These are phyloP conservation scores for Anisodus acutangulus DNA, from an alignment of 257 asterid genomes.

Conservation along the genomic window DNA sequence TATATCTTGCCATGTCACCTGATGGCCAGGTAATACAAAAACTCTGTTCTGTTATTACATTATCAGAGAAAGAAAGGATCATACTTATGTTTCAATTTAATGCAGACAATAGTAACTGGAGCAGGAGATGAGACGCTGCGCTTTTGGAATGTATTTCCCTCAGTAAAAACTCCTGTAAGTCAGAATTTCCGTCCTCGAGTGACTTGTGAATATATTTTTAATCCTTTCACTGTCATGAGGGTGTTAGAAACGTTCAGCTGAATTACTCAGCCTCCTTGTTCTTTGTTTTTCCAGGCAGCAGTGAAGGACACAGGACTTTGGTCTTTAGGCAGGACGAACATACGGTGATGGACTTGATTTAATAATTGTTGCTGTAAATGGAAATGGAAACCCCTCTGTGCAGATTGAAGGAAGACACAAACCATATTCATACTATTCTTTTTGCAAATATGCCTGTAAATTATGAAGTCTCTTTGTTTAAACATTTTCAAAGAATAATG, in stretches of 20 bases:
- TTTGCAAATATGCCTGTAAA: conserved; percentile 21
- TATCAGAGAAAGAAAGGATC: not conserved
- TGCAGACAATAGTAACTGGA: conserved; percentile 92
- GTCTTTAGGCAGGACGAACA: conserved; percentile 91
- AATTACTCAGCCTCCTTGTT: not conserved
- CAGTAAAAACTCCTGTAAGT: conserved; percentile 79
- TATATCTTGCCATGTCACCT: conserved; percentile 93
- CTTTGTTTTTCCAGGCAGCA: conserved; percentile 54
- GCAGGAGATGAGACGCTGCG: conserved; percentile 98
- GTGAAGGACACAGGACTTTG: conserved; percentile 87
- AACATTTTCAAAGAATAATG: not conserved
- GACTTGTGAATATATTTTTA: not conserved
- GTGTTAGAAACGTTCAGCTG: not conserved
- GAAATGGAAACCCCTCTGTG: not conserved
- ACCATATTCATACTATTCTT: not conserved
- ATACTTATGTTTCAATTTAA: not conserved
- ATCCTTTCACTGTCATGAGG: not conserved
- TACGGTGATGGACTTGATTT: conserved; percentile 45
- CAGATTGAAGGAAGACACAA: not conserved
- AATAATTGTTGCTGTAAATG: conserved; percentile 17
- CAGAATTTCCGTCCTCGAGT: not conserved
- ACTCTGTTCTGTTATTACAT: not conserved
- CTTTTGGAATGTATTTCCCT: conserved; percentile 93
- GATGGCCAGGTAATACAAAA: conserved; percentile 87
- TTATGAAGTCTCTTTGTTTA: too few relatives aligned